Percentiles rank a stretch among this genome's conserved stretches.
phyloP scores from a whole-genome alignment of 2,329 filamentous ascomycete species.

The Clarireedia sp. region DNA sequence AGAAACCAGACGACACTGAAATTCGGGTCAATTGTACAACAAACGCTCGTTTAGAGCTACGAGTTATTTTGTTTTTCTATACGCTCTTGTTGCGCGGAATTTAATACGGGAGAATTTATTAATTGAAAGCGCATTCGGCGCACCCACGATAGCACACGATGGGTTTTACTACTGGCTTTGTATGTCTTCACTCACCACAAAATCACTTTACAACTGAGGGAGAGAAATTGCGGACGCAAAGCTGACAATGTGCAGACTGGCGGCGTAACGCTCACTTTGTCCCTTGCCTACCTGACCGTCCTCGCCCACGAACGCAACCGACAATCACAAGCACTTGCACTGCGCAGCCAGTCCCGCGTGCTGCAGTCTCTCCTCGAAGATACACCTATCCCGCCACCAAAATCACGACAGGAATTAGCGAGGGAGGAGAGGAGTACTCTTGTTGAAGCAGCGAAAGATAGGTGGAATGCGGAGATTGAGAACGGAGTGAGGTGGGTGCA shows the following conservation, averaged over 20 bases:
- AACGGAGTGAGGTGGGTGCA: constrained; percentile 59
- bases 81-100: not conserved
- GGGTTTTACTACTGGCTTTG: constrained; percentile 70
- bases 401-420: constrained; percentile 43
- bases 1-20: not conserved
- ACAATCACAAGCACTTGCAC: constrained; percentile 45
- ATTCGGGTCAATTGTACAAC: constrained; percentile 3
- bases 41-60: constrained; percentile 17
- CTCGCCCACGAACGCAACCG: constrained; percentile 64
- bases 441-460: constrained; percentile 62
- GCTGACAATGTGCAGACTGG: constrained; percentile 48
- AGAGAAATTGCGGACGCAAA: not conserved
- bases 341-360: constrained; percentile 46
- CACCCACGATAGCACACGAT: constrained; percentile 35
- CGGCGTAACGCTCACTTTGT: constrained; percentile 68
- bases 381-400: constrained; percentile 39
- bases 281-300: constrained; percentile 63
- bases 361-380: constrained; percentile 46
- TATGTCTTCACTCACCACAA: constrained; percentile 36
- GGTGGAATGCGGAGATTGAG: constrained; percentile 70
- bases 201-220: too few relatives aligned
- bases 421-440: constrained; percentile 47
- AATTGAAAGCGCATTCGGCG: constrained; percentile 14
- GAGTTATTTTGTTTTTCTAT: constrained; percentile 11
- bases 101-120: not conserved